phyloP scores from a whole-genome alignment of 495 filamentous ascomycete genomes.

The Xylaria castorea region DNA sequence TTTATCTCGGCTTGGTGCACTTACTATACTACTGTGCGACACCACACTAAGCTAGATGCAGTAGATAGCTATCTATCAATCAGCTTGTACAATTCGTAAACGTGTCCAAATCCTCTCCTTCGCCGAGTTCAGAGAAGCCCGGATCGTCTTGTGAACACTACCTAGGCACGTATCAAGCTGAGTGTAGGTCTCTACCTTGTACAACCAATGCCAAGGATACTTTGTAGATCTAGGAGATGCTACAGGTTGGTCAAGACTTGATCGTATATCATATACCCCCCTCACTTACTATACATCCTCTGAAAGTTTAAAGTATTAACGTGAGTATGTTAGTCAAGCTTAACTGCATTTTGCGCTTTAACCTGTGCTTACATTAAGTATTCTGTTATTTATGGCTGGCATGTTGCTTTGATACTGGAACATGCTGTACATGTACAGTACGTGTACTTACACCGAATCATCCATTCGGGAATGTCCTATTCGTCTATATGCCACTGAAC shows the following conservation, averaged over 20 bases:
- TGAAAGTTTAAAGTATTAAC: too few relatives aligned
- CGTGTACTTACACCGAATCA: too few relatives aligned
- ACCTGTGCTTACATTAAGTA: neutral
- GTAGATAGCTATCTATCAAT: neutral
- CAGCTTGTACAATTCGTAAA: neutral
- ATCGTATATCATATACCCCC: too few relatives aligned
- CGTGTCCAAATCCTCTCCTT: neutral
- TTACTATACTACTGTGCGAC: neutral
- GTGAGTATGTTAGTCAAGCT: neutral
- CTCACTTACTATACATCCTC: too few relatives aligned
- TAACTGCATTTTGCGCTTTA: neutral
- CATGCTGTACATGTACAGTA: too few relatives aligned
- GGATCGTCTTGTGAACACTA: neutral
- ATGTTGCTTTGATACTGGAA: too few relatives aligned
- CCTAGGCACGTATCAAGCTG: neutral
- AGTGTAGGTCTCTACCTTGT: neutral
- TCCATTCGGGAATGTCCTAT: too few relatives aligned
- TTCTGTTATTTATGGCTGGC: too few relatives aligned
- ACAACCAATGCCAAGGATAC: neutral
- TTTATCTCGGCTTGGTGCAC: conserved; percentile 11
- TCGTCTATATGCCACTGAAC: too few relatives aligned
- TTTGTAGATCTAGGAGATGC: neutral
- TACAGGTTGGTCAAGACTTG: neutral
- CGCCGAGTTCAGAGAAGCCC: neutral
- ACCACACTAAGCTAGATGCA: neutral